A percentile compares a stretch with the other conserved stretches of the same genome.
Evolutionary conservation across 2,329 filamentous ascomycete genomes (phyloP).

Genomic region (Ophiostoma pallidulum): DNA sequence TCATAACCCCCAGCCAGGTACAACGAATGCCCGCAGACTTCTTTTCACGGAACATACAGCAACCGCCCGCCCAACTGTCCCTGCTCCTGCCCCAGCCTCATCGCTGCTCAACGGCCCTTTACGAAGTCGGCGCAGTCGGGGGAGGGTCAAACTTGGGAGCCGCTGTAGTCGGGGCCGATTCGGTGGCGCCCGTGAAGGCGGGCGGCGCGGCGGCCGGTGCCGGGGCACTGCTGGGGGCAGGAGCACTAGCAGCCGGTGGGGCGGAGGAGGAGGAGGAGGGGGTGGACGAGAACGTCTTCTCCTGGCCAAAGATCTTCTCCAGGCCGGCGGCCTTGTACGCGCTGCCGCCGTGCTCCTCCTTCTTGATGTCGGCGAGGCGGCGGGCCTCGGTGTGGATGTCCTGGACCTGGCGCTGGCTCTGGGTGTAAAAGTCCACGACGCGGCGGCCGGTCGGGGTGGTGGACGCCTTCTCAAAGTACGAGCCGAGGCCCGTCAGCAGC

Average conservation of each 20-base stretch:
- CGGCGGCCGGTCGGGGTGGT: constrained; percentile 82
- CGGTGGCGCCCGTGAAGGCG: neutral
- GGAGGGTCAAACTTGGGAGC: constrained; percentile 17
- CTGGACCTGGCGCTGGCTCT: constrained; percentile 77
- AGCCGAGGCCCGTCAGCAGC: constrained; percentile 56
- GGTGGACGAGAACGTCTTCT: constrained; percentile 10
- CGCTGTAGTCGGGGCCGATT: neutral
- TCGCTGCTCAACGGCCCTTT: neutral
- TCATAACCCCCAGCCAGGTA: no score
- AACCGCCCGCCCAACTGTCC: no score
- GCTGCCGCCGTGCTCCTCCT: constrained; percentile 48
- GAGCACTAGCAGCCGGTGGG: neutral
- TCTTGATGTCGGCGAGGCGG: constrained; percentile 82
- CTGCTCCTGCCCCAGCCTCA: no score
- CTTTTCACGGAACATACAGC: no score
- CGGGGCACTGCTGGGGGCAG: neutral
- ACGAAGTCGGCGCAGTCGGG: constrained; percentile 14
- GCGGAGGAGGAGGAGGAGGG: neutral
- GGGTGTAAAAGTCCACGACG: constrained; percentile 77
- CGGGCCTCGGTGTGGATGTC: constrained; percentile 90
- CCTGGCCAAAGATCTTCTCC: constrained; percentile 45
- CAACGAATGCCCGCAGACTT: no score
- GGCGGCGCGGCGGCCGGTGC: constrained; percentile 1
- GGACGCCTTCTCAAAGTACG: constrained; percentile 91
- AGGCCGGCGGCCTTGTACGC: constrained; percentile 51